Evolutionary conservation across 2,329 filamentous ascomycete genomes (phyloP).

Genomic region (Ascochyta lentis): DNA sequence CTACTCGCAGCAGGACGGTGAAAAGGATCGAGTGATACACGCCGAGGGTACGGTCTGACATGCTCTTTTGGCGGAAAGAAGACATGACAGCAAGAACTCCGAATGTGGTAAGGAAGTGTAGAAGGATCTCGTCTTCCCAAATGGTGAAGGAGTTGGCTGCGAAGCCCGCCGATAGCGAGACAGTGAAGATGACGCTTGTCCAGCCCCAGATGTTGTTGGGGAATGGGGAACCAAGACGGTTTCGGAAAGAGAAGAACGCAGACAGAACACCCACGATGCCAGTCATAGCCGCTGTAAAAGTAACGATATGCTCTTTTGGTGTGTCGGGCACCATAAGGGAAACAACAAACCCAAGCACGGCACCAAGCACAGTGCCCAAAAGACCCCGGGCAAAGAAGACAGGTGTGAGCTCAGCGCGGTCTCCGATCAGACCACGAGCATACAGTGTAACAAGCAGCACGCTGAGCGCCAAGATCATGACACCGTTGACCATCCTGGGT

Average conservation of each 20-base stretch:
- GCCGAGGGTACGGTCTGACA: constrained; percentile 74
- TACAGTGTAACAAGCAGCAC: constrained; percentile 76
- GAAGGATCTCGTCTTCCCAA: constrained; percentile 94
- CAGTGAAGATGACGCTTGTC: constrained; percentile 78
- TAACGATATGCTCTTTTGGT: constrained; percentile 49
- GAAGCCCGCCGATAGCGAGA: constrained; percentile 91
- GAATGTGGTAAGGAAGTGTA: constrained; percentile 91
- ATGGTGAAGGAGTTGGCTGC: constrained; percentile 98
- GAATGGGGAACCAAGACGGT: constrained; percentile 60
- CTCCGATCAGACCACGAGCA: constrained; percentile 63
- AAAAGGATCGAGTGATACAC: constrained; percentile 88
- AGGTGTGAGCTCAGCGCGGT: constrained; percentile 61
- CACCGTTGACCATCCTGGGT: constrained; percentile 81
- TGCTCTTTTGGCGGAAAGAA: constrained; percentile 74
- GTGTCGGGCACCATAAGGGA: constrained; percentile 52
- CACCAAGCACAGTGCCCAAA: constrained; percentile 57
- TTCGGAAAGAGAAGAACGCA: constrained; percentile 51
- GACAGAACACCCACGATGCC: constrained; percentile 50
- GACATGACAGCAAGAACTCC: constrained; percentile 76
- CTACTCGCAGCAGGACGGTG: constrained; percentile 75
- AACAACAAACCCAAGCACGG: constrained; percentile 49
- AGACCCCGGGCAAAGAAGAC: constrained; percentile 60
- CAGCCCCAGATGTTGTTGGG: constrained; percentile 88
- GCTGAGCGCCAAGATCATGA: constrained; percentile 71
- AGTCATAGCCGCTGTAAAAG: constrained; percentile 51